These are phyloP conservation scores for Starmerella etchellsii DNA, from an alignment of 805 yeast genomes.

Conservation along the genomic window DNA sequence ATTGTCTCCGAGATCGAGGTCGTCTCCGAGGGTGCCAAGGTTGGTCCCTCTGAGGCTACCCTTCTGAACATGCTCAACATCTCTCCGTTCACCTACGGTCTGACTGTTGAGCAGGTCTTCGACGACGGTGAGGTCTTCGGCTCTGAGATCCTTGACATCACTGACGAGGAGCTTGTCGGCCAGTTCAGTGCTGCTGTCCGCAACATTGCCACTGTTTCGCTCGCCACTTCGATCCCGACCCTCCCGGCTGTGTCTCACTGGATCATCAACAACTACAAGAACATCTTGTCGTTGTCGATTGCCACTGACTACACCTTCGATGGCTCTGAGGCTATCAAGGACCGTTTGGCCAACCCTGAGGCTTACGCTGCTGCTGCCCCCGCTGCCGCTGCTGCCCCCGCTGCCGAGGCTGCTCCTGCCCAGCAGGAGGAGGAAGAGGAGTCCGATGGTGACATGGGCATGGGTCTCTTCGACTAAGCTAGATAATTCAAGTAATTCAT, in stretches of 20 bases:
- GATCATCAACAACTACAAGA: constrained; percentile 97
- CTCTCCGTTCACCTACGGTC: constrained; percentile 99
- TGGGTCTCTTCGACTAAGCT: constrained; percentile 92
- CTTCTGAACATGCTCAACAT: constrained; percentile 98
- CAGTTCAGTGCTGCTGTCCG: constrained; percentile 88
- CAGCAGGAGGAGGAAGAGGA: constrained; percentile 65
- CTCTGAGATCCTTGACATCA: constrained; percentile 90
- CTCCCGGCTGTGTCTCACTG: constrained; percentile 98
- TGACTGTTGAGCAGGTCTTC: constrained; percentile 92
- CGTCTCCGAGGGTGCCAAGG: constrained; percentile 71
- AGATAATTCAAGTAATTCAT: constrained; percentile 18
- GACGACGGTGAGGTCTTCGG: constrained; percentile 98
- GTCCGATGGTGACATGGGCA: constrained; percentile 48
- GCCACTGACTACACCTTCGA: constrained; percentile 98
- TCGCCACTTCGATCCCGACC: constrained; percentile 99
- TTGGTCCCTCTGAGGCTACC: constrained; percentile 98
- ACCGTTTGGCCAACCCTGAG: constrained; percentile 99
- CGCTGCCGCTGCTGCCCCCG: constrained; percentile 67
- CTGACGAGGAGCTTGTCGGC: constrained; percentile 87
- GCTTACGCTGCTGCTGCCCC: constrained; percentile 99
- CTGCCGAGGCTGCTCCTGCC: constrained; percentile 57
- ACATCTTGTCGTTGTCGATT: constrained; percentile 91
- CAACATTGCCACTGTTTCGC: constrained; percentile 89
- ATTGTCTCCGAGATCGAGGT: constrained; percentile 94
- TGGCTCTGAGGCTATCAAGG: constrained; percentile 98